These are phyloP conservation scores for Silene uniflora DNA, from an alignment of 148 eudicot species.

Conservation along the genomic window DNA sequence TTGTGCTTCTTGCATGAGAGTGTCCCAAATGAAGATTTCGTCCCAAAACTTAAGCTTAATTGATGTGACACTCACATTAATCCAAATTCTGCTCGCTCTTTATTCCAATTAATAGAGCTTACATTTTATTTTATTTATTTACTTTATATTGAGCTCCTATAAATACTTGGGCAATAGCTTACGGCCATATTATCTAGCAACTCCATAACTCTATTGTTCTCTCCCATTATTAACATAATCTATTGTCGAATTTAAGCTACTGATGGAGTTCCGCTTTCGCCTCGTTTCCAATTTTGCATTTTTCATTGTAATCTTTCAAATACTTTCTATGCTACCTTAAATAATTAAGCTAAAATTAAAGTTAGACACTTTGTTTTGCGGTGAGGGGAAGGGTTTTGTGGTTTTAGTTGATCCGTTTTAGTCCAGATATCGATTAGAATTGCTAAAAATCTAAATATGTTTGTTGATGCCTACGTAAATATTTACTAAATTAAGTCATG, in stretches of 20 bases:
- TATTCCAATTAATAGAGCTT: too few species aligned
- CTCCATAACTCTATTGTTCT: not conserved
- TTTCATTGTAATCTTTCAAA: constrained; percentile 11
- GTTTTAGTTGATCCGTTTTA: too few species aligned
- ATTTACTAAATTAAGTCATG: too few species aligned
- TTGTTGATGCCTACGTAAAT: too few species aligned
- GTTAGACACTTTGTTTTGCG: not conserved
- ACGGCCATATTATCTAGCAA: not conserved
- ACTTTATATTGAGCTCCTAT: constrained; percentile 8
- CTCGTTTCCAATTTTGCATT: constrained; percentile 14
- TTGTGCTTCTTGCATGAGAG: not conserved
- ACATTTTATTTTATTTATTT: too few species aligned
- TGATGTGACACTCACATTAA: constrained; percentile 11
- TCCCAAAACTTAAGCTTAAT: not conserved
- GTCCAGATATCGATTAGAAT: too few species aligned
- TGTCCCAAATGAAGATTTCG: not conserved
- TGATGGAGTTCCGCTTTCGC: constrained; percentile 18
- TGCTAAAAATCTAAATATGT: too few species aligned
- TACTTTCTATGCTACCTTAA: not conserved
- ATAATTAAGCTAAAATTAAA: not conserved
- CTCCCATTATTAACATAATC: not conserved
- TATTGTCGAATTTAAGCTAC: not conserved
- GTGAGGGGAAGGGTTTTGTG: too few species aligned
- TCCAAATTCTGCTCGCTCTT: too few species aligned
- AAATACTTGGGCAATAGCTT: constrained; percentile 11